Percentiles rank a stretch among this genome's conserved stretches.
phyloP scores from a whole-genome alignment of 1,284 basidiomycete genomes.

The Trichosporon asahii region DNA sequence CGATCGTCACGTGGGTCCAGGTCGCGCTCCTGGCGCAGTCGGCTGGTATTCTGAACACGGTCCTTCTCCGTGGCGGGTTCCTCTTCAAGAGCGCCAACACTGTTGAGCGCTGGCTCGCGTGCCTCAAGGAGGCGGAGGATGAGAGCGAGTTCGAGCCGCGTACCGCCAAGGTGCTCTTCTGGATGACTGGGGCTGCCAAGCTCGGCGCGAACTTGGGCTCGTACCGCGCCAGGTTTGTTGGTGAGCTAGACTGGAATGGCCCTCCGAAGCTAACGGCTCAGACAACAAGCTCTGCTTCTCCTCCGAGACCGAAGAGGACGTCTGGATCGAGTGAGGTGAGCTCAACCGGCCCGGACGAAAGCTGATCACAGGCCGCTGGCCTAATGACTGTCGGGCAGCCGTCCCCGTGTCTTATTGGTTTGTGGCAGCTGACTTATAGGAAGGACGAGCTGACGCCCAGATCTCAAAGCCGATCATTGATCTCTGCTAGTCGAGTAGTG shows the following conservation, averaged over 20 bases:
- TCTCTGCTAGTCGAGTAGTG: no score
- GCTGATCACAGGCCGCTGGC: neutral
- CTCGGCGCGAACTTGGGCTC: neutral
- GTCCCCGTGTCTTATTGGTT: no score
- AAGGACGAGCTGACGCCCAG: no score
- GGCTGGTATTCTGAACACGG: neutral
- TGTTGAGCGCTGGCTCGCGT: neutral
- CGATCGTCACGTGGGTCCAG: neutral
- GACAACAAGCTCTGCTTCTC: neutral
- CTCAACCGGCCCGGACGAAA: no score
- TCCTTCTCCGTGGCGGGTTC: conserved; percentile 4
- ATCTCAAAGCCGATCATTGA: no score
- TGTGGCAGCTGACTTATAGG: no score
- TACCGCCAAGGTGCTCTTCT: conserved; percentile 2
- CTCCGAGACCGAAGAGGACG: neutral
- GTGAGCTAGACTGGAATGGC: neutral
- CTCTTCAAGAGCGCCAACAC: conserved; percentile 3
- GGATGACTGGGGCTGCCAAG: neutral
- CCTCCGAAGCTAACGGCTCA: neutral
- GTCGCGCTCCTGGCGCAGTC: conserved; percentile 7
- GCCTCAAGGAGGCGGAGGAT: neutral
- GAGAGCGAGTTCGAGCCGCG: conserved; percentile 8
- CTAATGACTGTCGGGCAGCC: no score
- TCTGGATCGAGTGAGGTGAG: conserved; percentile 6
- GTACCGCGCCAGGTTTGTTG: neutral